A percentile compares a stretch with the other conserved stretches of the same genome.
Evolutionary conservation across 2,329 filamentous ascomycete genomes (phyloP).

Genomic region (Venturiaceae sp.): DNA sequence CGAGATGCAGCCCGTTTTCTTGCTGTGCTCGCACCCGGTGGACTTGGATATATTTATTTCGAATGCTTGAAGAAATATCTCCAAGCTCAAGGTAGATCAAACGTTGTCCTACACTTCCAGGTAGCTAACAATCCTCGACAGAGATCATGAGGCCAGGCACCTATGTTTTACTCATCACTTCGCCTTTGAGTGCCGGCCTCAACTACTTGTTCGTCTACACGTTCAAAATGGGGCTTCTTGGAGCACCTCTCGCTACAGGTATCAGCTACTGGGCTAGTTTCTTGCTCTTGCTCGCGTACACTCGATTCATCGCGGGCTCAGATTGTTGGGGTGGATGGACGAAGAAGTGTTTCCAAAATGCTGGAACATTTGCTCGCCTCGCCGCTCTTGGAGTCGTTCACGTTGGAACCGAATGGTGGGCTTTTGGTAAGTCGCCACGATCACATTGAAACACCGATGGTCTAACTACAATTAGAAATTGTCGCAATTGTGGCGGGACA

Average conservation of each 20-base stretch:
- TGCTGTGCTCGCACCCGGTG: conserved; percentile 65
- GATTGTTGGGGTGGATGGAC: conserved; percentile 74
- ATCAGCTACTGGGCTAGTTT: conserved; percentile 84
- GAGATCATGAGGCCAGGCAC: conserved; percentile 56
- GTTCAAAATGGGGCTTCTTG: conserved; percentile 61
- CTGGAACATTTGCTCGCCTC: conserved; percentile 62
- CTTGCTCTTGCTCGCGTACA: conserved; percentile 62
- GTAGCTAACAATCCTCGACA: conserved; percentile 15
- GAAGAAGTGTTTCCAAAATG: conserved; percentile 53
- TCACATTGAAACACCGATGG: conserved; percentile 55
- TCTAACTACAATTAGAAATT: neutral
- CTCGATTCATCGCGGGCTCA: conserved; percentile 58
- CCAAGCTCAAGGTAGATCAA: conserved; percentile 41
- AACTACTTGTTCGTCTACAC: conserved; percentile 65
- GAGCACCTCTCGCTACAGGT: conserved; percentile 72
- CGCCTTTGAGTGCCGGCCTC: conserved; percentile 46
- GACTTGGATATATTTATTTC: conserved; percentile 80
- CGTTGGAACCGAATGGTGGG: conserved; percentile 90
- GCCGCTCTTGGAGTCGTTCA: conserved; percentile 70
- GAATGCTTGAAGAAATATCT: conserved; percentile 60
- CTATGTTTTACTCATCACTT: conserved; percentile 51
- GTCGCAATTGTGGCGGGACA: conserved; percentile 48
- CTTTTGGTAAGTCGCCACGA: conserved; percentile 54
- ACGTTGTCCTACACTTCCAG: neutral
- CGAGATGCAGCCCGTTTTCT: conserved; percentile 65